Evolutionary conservation across 2,329 filamentous ascomycete species (phyloP), one percentile per base, ranked within the genome.

Genomic region (Xylaria sp.): DNA sequence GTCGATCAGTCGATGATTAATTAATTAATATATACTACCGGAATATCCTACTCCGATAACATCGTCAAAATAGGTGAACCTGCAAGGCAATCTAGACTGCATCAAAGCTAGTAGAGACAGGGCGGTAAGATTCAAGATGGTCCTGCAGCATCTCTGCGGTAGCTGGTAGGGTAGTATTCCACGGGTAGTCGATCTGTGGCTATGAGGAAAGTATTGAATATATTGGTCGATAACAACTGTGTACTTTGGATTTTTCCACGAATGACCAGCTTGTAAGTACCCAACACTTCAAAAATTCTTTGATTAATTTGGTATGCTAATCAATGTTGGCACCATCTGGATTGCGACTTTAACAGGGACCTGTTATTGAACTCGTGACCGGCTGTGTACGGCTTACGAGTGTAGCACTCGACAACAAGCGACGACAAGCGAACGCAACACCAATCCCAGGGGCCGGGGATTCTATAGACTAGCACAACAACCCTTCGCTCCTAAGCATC

Each of bases 31-130:
- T 39, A 39, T 54, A 13, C 25, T 28, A n/a, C 23, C 66, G 66
- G 66, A 65, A 10, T 31, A 46, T 57, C 43, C 36, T 57, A 12
- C 55, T 68, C 66, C 66, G 66, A 28, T n/a, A 43, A 56, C 31
- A 49, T 55, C 23, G 8, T 43, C 28, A 3, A 23, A 28, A 60
- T 46, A 23, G 55, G 51, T 43, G 55, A 54, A 56, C 56, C 25
- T 61, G 31, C 31, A n/a, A 48, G 25, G 49, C 18, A 20, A 48
- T 33, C 2, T 33, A 33, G 10, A 33, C 25, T 28, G 25, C 12
- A 15, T 31, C 51, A 54, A 33, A 28, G 25, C 15, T 20, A 20
- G 43, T 20, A n/a, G 6, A 23, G 18, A 23, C 39, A 51, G 9
- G 28, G 43, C 28, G 28, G 23, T 48, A n/a, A 20, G 62, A 55